Conservation (phyloP, 2,329 filamentous ascomycete genomes). For the Xenoacremonium recifei region DNA sequence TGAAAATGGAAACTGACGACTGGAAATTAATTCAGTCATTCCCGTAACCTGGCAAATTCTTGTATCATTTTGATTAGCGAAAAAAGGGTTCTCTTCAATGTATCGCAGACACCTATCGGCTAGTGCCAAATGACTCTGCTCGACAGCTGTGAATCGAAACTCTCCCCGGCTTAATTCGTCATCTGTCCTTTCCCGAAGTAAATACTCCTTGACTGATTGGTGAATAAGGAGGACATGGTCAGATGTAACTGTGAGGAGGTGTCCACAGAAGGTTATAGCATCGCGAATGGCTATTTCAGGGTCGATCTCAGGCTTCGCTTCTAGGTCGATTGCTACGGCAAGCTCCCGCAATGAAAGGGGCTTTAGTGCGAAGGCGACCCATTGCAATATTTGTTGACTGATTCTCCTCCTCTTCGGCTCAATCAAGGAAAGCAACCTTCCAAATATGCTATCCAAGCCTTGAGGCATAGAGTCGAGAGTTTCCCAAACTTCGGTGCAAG, state of each 20-base stretch:
- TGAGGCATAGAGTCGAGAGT: not conserved
- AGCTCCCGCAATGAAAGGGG: not conserved
- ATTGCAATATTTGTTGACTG: not conserved
- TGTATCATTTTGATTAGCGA: no score
- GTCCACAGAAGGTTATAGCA: not conserved
- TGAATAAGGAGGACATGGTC: not conserved
- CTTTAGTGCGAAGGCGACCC: not conserved
- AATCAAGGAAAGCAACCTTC: not conserved
- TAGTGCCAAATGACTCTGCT: not conserved
- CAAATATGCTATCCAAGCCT: not conserved
- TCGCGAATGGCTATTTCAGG: not conserved
- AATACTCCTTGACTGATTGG: not conserved
- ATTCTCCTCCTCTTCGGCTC: not conserved
- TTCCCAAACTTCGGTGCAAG: not conserved
- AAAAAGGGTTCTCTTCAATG: not conserved
- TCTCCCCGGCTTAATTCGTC: not conserved
- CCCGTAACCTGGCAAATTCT: no score
- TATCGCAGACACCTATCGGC: no score
- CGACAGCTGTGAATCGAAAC: not conserved
- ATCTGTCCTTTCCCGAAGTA: not conserved
- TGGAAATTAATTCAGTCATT: no score
- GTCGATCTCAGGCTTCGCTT: not conserved
- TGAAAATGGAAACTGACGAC: no score
- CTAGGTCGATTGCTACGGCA: not conserved
- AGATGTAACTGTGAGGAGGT: not conserved